Evolutionary conservation across 192 early-diverging fungal species (phyloP), one percentile per base, ranked within the genome.

Genomic region (Paraglomus occultum): DNA sequence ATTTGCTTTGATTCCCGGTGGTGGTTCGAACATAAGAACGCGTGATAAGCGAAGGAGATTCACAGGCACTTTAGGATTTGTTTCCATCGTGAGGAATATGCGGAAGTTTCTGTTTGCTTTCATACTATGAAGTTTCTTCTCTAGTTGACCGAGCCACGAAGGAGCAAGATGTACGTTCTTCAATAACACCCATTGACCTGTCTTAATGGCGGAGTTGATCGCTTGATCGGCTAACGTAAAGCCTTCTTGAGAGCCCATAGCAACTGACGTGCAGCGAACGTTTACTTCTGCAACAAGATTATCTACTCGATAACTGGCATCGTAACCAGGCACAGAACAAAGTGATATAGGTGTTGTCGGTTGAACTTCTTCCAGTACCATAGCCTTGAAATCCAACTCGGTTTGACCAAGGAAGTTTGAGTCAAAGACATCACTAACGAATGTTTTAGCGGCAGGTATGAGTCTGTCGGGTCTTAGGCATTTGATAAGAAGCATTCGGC

Each of bases 111-210:
- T 80, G 76, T 94, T 84, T 1, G 95, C 81, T 68, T 94, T 94
- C 75, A 96, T 72, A 43, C 87, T 84, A 68, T 95, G 92, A 67
- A 98, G 79, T 68, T 89, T 84, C 87, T 99, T 99, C 82, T 99
- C 96, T 6, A 99, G 85, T 74, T 94, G 91, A 49, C 87, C 85
- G 6, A 99, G 84, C 98, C 98, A 99, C 5, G 85, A 76, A 1
- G 94, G 85, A 31, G 97, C 94, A 58, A 99, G 79, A 71, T 99
- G 98, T n/a, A 97, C 98, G 76, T 99, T 99, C 80, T 97, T 96
- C 61, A 99, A 83, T 64, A 99, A 81, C 6, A 99, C 96, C 96
- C 96, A 99, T 52, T 83, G 81, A 57, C 98, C 98, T 46, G 78
- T 86, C 77, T 92, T 91, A 46, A 83, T 84, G 0, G 96, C 95